Percentiles rank a stretch among this genome's conserved stretches.
phyloP scores from a whole-genome alignment of 2,329 filamentous ascomycete genomes.

The Gyromitra esculenta region DNA sequence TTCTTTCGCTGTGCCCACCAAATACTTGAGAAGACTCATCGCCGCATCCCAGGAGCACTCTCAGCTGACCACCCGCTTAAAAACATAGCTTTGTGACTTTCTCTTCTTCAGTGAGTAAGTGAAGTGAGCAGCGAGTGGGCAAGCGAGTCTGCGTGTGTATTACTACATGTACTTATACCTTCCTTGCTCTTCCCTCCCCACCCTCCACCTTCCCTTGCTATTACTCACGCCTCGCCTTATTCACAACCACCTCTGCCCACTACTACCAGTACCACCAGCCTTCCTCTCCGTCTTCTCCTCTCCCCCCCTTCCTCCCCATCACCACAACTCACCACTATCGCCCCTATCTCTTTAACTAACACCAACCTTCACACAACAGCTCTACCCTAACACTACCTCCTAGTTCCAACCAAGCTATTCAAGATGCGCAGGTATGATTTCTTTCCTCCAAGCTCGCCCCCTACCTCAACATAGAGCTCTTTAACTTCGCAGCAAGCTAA shows the following conservation, averaged over 20 bases:
- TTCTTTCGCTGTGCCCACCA: conserved; percentile 5
- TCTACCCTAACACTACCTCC: conserved; percentile 46
- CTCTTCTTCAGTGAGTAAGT: conserved; percentile 33
- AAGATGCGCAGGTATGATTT: conserved; percentile 54
- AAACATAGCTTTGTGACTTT: conserved; percentile 47
- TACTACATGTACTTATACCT: conserved; percentile 46
- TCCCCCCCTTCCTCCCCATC: background rate
- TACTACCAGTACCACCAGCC: conserved; percentile 36
- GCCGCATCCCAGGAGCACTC: conserved; percentile 20
- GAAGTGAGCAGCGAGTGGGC: conserved; percentile 13
- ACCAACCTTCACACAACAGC: conserved; percentile 48
- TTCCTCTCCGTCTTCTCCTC: conserved; percentile 41
- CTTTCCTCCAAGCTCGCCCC: background rate
- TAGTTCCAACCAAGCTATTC: conserved; percentile 50
- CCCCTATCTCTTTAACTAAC: conserved; percentile 44
- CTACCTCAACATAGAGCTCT: conserved; percentile 23
- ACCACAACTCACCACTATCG: background rate
- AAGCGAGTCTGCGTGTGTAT: conserved; percentile 44
- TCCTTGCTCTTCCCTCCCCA: conserved; percentile 59
- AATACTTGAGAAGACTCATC: conserved; percentile 43
- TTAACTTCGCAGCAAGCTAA: conserved; percentile 36
- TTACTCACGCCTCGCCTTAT: conserved; percentile 56
- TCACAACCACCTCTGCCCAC: conserved; percentile 43
- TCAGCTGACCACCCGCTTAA: conserved; percentile 46
- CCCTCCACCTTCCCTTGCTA: conserved; percentile 54